Conservation (phyloP, 768 basidiomycete genomes). For the Pleurotus cornucopiae region DNA sequence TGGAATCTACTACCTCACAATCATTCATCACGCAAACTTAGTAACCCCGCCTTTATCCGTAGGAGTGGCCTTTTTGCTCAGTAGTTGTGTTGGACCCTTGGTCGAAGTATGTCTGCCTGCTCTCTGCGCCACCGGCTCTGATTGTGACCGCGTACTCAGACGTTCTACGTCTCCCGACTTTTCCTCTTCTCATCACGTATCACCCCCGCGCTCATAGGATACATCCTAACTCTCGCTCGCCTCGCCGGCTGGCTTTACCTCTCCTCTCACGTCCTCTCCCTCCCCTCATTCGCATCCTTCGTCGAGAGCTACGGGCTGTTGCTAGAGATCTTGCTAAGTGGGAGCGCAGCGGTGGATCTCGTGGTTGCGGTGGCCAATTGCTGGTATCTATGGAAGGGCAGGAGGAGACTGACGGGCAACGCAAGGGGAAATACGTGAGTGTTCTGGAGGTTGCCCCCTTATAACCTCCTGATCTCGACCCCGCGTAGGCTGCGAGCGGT, state of each 20-base stretch:
- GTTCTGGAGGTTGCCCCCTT: background rate
- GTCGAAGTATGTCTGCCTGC: background rate
- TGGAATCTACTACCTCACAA: conserved; percentile 2
- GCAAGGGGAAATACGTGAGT: background rate
- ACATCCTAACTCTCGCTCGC: background rate
- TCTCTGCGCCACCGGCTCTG: background rate
- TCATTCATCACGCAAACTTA: background rate
- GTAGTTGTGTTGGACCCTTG: background rate
- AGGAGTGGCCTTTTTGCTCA: background rate
- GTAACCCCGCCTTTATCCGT: background rate
- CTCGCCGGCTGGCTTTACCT: conserved; percentile 5
- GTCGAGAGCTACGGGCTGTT: background rate
- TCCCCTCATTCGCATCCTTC: background rate
- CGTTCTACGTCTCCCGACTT: conserved; percentile 2
- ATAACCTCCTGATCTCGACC: background rate
- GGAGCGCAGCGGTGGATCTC: background rate
- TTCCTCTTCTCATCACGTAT: background rate
- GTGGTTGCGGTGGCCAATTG: background rate
- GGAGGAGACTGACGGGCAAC: background rate
- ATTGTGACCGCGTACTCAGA: background rate
- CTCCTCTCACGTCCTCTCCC: background rate
- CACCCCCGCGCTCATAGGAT: background rate
- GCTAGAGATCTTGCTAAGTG: background rate
- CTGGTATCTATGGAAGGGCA: background rate
- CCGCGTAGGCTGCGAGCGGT: background rate